These are phyloP conservation scores for Cyberlindnera suaveolens DNA, from an alignment of 805 yeast genomes.

Conservation along the genomic window DNA sequence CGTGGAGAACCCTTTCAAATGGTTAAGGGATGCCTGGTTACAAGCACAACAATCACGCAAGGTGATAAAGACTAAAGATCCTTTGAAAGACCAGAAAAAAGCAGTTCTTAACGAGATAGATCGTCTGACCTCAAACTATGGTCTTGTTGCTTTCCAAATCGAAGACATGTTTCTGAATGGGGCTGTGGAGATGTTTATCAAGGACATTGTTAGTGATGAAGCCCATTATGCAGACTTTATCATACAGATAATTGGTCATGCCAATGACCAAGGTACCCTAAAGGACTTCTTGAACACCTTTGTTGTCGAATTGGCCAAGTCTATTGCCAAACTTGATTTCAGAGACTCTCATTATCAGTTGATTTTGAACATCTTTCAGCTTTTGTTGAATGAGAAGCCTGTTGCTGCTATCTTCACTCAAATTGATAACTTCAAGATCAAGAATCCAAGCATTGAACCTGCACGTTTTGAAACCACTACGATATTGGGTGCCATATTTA, in stretches of 20 bases:
- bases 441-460: conserved; percentile 36
- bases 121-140: conserved; percentile 51
- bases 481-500: conserved; percentile 69
- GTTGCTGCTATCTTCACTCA: conserved; percentile 57
- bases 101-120: conserved; percentile 42
- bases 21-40: conserved; percentile 40
- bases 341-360: conserved; percentile 46
- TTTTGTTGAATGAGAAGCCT: conserved; percentile 50
- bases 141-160: conserved; percentile 60
- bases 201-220: conserved; percentile 25
- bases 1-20: conserved; percentile 38
- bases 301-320: conserved; percentile 32
- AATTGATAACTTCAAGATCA: conserved; percentile 46
- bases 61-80: conserved; percentile 35
- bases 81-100: conserved; percentile 31
- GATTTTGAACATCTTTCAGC: conserved; percentile 49
- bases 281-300: conserved; percentile 53
- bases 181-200: conserved; percentile 23
- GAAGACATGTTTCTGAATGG: conserved; percentile 42
- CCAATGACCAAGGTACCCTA: conserved; percentile 61
- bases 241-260: conserved; percentile 47
- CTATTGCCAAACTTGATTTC: conserved; percentile 33
- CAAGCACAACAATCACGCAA: conserved; percentile 37
- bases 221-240: conserved; percentile 40
- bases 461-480: conserved; percentile 54